Percentiles rank a stretch among this genome's conserved stretches.
phyloP scores from a whole-genome alignment of 805 yeast genomes.

The Komagataella phaffii region DNA sequence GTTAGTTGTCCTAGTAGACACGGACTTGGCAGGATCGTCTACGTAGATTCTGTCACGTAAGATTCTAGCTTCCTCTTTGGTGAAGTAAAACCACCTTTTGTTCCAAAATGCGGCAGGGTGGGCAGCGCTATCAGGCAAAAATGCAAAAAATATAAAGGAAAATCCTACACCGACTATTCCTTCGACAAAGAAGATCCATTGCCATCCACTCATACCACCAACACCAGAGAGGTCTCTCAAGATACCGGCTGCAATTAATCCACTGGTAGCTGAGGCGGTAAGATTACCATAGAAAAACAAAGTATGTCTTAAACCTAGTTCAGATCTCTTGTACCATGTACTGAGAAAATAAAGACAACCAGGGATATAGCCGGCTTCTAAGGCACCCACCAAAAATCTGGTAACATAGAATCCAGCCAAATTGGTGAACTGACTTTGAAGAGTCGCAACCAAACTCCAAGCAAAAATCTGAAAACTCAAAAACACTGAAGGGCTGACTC shows the following conservation, averaged over 20 bases:
- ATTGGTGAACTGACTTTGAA: conserved; percentile 19
- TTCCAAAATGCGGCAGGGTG: conserved; percentile 1
- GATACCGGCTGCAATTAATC: conserved; percentile 32
- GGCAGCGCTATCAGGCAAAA: conserved; percentile 18
- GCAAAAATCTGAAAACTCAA: conserved; percentile 9
- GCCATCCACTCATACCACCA: conserved; percentile 42
- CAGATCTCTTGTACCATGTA: conserved; percentile 39
- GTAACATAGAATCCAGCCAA: conserved; percentile 12
- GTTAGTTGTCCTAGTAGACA: background rate
- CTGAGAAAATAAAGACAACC: conserved; percentile 47
- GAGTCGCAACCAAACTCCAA: conserved; percentile 25
- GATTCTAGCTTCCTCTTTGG: background rate
- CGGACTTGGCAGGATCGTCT: conserved; percentile 36
- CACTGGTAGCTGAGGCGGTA: conserved; percentile 23
- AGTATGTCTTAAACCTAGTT: conserved; percentile 29
- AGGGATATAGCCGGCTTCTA: conserved; percentile 53
- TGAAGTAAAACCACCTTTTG: background rate
- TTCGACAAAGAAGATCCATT: conserved; percentile 52
- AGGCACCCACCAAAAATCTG: conserved; percentile 50
- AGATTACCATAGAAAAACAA: conserved; percentile 22
- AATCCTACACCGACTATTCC: conserved; percentile 33
- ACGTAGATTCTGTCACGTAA: background rate
- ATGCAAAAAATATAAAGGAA: conserved; percentile 15
- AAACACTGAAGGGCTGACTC: conserved; percentile 21
- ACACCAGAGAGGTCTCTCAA: conserved; percentile 31